Base-by-base conservation (phyloP, 179 eudicot genomes). In the Dionaea muscipula region DNA sequence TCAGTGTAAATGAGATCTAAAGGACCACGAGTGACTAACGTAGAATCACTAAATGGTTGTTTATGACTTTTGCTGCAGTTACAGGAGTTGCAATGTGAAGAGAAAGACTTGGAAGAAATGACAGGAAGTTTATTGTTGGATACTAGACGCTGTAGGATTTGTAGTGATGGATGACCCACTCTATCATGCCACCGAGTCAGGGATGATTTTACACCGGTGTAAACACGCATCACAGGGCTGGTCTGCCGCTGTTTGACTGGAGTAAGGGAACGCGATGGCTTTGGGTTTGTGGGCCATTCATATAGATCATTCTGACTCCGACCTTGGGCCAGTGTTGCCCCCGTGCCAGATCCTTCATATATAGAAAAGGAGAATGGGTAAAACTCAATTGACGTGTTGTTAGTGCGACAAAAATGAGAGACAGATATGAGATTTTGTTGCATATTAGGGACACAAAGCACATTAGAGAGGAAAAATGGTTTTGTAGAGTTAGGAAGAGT, bases 291-390 rank as follows among this genome's bases (percentile, higher is more conserved):
- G 23, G 3, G 19, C 61, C 68, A 63, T 12, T 24, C 18, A 26
- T 55, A 47, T 0, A 55, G 23, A 7, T 56, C 61, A 25, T 20
- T 25, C 3, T 22, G 24, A 48, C 19, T 10, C 3, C 2, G 39
- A 0, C 60, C 67, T 46, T 38, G 19, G 23, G 39, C 26, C 2
- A 63, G 38, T 3, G 12, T 8, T n/a, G 10, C 16, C 4, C 61
- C 48, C 22, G 15, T 36, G 12, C 20, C 2, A 65, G 25, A 10
- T 56, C 62, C 68, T 64, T 64, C 12, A n/a, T n/a, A n/a, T n/a
- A 51, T 0, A 22, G 13, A 0, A 49, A 56, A 64, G 47, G 51
- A 48, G 15, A n/a, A 5, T 1, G 65, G 40, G 18, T 15, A 61
- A 41, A 61, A 51, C 20, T 21, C 25, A 1, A 56, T 25, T 10